phyloP scores from a whole-genome alignment of 1,284 basidiomycete species.

The Moesziomyces aphidis region DNA sequence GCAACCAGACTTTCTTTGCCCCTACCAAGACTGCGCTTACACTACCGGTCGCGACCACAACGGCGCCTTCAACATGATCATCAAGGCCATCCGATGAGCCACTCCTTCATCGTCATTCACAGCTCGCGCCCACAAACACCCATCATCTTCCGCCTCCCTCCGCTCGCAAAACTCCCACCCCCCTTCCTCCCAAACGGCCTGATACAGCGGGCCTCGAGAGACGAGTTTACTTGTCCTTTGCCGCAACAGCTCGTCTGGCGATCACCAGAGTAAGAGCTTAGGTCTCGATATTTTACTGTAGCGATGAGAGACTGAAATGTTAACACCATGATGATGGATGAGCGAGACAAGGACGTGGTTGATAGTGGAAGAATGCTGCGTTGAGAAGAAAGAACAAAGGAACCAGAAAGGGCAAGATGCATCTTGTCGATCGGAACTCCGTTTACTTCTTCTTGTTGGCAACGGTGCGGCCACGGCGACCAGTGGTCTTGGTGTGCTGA shows the following conservation, averaged over 20 bases:
- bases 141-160: too few species aligned
- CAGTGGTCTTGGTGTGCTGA: constrained; percentile 99
- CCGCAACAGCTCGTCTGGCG: too few species aligned
- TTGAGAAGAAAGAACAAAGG: constrained; percentile 19
- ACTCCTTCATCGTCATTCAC: too few species aligned
- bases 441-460: constrained; percentile 68
- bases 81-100: constrained; percentile 6
- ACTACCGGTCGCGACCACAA: constrained; percentile 10
- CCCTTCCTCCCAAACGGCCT: too few species aligned
- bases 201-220: too few species aligned
- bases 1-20: constrained; percentile 2
- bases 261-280: too few species aligned
- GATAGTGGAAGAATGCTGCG: constrained; percentile 30
- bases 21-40: background rate
- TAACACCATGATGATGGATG: constrained; percentile 45
- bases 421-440: constrained; percentile 5
- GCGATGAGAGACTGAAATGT: constrained; percentile 34
- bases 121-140: too few species aligned
- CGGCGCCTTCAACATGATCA: constrained; percentile 7
- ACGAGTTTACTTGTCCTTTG: too few species aligned
- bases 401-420: constrained; percentile 3
- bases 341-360: constrained; percentile 15
- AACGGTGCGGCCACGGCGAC: constrained; percentile 71
- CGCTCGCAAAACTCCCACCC: too few species aligned
- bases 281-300: too few species aligned